Conservation (phyloP, 306 rosid genomes). For the Purshia tridentata region DNA sequence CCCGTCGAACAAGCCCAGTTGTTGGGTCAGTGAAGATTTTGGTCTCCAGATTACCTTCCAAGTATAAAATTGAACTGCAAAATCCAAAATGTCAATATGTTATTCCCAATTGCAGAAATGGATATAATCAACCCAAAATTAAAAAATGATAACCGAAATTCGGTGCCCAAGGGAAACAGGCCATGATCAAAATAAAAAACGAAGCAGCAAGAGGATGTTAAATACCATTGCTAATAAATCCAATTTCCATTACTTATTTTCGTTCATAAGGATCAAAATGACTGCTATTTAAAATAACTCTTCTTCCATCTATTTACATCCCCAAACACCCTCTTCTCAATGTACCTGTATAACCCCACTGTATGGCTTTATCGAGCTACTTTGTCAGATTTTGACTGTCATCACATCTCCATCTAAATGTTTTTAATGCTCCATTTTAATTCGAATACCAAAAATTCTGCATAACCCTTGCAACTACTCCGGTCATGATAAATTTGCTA, state of each 20-base stretch:
- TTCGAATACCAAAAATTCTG: background rate
- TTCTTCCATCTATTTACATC: background rate
- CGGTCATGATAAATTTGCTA: too few species aligned
- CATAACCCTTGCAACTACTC: background rate
- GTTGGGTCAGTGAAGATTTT: slow-evolving; percentile 63
- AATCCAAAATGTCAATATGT: background rate
- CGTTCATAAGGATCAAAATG: background rate
- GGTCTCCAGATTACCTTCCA: slow-evolving; percentile 88
- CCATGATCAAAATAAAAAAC: background rate
- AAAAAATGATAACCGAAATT: background rate
- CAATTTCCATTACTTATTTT: background rate
- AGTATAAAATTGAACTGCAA: slow-evolving; percentile 65
- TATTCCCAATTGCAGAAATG: background rate
- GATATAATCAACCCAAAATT: background rate
- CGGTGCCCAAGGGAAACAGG: background rate
- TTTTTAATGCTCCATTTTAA: background rate
- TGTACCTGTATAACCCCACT: background rate
- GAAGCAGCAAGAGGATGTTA: background rate
- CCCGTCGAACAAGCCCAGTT: slow-evolving; percentile 73
- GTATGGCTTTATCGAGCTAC: background rate
- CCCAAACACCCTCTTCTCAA: background rate
- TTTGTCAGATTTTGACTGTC: background rate
- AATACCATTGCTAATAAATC: background rate
- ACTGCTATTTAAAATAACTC: background rate
- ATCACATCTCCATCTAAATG: background rate